A percentile compares a stretch with the other conserved stretches of the same genome.
Conservation (phyloP, 176 grass and related monocot species). For the Carex scoparia region DNA sequence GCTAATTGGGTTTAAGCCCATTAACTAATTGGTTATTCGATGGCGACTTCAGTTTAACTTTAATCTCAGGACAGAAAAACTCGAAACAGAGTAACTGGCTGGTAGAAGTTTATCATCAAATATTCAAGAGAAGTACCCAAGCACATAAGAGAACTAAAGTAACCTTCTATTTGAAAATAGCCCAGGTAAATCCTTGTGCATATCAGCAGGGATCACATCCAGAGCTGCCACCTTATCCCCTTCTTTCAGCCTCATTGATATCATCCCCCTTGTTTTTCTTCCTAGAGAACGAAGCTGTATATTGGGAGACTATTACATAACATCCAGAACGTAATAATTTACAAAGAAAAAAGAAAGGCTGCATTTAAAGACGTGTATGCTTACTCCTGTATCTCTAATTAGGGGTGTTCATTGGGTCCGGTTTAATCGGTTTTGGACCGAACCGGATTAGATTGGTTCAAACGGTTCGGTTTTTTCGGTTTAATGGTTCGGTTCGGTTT, state of each 20-base stretch:
- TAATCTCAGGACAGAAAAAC: constrained; percentile 2
- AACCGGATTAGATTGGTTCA: too few relatives aligned
- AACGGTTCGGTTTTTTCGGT: too few relatives aligned
- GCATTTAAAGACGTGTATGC: neutral
- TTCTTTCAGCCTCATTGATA: constrained; percentile 75
- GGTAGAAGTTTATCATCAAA: neutral
- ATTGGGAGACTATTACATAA: constrained; percentile 27
- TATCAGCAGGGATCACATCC: constrained; percentile 72
- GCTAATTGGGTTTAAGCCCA: too few relatives aligned
- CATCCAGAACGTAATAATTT: neutral
- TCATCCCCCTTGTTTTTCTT: constrained; percentile 75
- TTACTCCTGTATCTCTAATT: constrained; percentile 6
- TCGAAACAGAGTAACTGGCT: neutral
- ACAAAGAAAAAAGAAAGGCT: neutral
- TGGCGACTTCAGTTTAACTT: neutral
- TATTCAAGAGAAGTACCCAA: neutral
- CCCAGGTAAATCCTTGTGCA: constrained; percentile 56
- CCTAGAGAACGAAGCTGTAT: constrained; percentile 64
- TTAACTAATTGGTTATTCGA: too few relatives aligned
- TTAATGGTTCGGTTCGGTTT: too few relatives aligned
- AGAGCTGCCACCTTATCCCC: constrained; percentile 82
- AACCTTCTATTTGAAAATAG: constrained; percentile 39
- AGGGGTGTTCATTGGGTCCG: too few relatives aligned
- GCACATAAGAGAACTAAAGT: constrained; percentile 6
- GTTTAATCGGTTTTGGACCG: too few relatives aligned